Percentiles rank a stretch among this genome's conserved stretches.
These are phyloP conservation scores for Saitozyma sp. DNA, from an alignment of 768 basidiomycete species.

Conservation along the genomic window DNA sequence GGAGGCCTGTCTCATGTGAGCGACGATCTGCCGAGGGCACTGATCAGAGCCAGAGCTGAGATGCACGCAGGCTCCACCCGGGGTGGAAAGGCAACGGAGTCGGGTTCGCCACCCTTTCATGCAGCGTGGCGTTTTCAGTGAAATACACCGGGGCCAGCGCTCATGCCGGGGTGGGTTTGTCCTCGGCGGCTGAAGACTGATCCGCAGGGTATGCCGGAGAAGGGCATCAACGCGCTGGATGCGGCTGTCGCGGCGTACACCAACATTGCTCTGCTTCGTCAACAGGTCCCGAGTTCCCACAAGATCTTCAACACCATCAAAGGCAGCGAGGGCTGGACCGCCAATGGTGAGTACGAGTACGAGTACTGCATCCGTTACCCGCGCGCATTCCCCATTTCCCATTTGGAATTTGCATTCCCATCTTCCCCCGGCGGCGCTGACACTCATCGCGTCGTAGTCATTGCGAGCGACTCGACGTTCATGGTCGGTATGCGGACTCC, in stretches of 20 bases:
- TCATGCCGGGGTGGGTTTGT: not conserved
- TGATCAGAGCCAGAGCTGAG: too few species aligned
- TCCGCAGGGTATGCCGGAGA: not conserved
- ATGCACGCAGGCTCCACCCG: too few species aligned
- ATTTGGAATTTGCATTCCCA: too few species aligned
- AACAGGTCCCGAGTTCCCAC: not conserved
- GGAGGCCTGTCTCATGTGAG: too few species aligned
- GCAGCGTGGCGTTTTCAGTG: not conserved
- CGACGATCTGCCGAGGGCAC: too few species aligned
- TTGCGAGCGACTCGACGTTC: too few species aligned
- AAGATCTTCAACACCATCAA: not conserved
- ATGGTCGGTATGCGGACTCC: too few species aligned
- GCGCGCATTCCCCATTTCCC: not conserved
- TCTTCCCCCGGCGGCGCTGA: too few species aligned
- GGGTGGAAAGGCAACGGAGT: too few species aligned
- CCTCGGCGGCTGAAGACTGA: not conserved
- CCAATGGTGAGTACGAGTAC: not conserved
- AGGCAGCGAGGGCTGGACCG: not conserved
- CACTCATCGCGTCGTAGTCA: too few species aligned
- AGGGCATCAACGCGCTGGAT: not conserved
- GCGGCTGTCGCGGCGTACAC: not conserved
- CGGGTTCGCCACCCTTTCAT: too few species aligned
- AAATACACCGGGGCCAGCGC: not conserved
- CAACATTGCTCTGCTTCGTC: slow-evolving; percentile 1
- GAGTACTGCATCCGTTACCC: not conserved